Percentiles rank a stretch among this genome's conserved stretches.
phyloP scores from a whole-genome alignment of 164 flowering plant genomes.

The Annona squamosa region DNA sequence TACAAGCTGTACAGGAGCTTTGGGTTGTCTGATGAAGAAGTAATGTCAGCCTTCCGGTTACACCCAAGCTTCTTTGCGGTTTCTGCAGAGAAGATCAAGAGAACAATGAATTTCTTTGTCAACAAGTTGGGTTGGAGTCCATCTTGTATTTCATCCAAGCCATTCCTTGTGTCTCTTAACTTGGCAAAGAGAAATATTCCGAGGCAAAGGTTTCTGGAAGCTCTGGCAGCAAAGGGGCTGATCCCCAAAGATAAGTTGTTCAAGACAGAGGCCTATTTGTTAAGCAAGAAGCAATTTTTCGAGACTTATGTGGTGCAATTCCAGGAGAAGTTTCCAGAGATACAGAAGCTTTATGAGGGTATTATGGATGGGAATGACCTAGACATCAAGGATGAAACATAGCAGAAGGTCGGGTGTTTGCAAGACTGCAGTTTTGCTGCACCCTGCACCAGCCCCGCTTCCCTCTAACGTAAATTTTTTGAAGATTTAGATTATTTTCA shows the following conservation, averaged over 20 bases:
- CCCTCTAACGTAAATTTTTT: no score
- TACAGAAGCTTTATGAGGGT: neutral
- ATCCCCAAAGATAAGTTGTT: neutral
- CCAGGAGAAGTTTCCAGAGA: conserved; percentile 9
- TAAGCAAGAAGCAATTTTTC: conserved; percentile 5
- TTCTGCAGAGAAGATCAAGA: conserved; percentile 10
- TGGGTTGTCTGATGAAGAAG: conserved; percentile 9
- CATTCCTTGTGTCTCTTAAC: conserved; percentile 4
- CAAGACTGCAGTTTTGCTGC: no score
- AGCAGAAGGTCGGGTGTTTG: neutral
- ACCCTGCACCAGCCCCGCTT: no score
- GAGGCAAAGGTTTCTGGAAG: conserved; percentile 6
- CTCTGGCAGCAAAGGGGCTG: conserved; percentile 6
- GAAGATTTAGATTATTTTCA: no score
- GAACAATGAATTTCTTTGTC: conserved; percentile 1
- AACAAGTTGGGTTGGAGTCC: conserved; percentile 6
- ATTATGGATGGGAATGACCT: neutral
- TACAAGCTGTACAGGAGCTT: conserved; percentile 5
- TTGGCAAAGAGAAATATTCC: conserved; percentile 15
- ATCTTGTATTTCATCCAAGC: neutral
- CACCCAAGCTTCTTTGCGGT: conserved; percentile 2
- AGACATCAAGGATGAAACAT: neutral
- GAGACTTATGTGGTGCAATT: conserved; percentile 10
- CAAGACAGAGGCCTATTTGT: no score
- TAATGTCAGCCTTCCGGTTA: conserved; percentile 1